These are phyloP conservation scores for Aureobasidium sp. DNA, from an alignment of 2,329 filamentous ascomycete genomes.

Conservation along the genomic window DNA sequence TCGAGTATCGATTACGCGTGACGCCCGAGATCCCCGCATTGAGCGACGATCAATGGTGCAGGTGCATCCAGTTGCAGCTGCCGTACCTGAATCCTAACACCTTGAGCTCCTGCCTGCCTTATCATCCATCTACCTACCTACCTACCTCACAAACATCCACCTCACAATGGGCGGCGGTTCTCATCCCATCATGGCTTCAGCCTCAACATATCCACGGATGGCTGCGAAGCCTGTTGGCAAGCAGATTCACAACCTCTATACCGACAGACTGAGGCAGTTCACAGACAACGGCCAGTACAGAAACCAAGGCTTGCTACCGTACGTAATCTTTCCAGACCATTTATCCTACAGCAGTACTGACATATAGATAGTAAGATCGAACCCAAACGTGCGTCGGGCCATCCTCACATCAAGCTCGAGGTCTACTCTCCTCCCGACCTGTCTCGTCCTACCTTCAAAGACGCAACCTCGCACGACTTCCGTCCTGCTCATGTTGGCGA, in stretches of 20 bases:
- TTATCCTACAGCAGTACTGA: background rate
- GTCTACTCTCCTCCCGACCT: constrained; percentile 79
- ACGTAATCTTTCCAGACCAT: constrained; percentile 29
- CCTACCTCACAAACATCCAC: background rate
- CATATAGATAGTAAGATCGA: constrained; percentile 51
- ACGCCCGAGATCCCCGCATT: constrained; percentile 4
- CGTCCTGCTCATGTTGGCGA: constrained; percentile 66
- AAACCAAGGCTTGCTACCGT: constrained; percentile 45
- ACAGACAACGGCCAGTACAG: constrained; percentile 62
- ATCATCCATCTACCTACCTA: background rate
- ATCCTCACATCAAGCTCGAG: constrained; percentile 72
- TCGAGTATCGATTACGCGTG: background rate
- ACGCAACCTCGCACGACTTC: constrained; percentile 66
- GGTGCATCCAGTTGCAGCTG: background rate
- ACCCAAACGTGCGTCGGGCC: constrained; percentile 60
- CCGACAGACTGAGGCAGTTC: constrained; percentile 74
- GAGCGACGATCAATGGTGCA: background rate
- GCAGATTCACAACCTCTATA: constrained; percentile 78
- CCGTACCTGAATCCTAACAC: background rate
- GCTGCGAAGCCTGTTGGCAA: constrained; percentile 57
- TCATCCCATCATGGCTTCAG: constrained; percentile 23
- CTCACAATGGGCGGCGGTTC: constrained; percentile 32
- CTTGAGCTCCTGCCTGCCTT: background rate
- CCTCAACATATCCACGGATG: constrained; percentile 42
- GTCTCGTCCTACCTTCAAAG: constrained; percentile 75